Evolutionary conservation across 1,139 yeast species (phyloP), one percentile per base, ranked within the genome.

Genomic region (Candida sanyaensis): DNA sequence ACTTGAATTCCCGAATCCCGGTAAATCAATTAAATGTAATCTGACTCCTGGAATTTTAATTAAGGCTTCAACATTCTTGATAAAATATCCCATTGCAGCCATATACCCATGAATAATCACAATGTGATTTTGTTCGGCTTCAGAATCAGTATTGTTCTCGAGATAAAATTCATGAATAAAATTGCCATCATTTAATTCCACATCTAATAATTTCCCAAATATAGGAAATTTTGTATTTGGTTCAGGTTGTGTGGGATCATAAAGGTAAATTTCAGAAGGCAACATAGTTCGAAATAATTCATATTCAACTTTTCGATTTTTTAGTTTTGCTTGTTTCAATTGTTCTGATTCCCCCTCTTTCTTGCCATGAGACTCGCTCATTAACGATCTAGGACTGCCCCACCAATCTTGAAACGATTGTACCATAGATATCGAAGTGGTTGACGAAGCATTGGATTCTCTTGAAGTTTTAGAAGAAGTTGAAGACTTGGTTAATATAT

Each of bases 1-100:
- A 12, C 75, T 68, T 13, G 77, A 71, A 50, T 74, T 74, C 5
- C 80, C 80, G 55, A 74, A 75, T 6, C 80, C 80, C 2, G 78
- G 76, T 51, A 73, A 54, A 50, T 75, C 80, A 40, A 75, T 63
- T 11, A 68, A 57, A 50, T 71, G 77, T 12, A 71, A 51, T 21
- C 65, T 57, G 7, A 71, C 43, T 0, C 75, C 69, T 1, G 72
- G 66, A 44, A 67, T 66, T 46, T 70, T 67, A 12, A 67, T 60
- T 17, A 74, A 50, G 2, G 54, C 53, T 50, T 73, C 78, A 37
- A 71, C 60, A 49, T 73, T 74, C 53, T 73, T 72, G 44, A 73
- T 60, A 51, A 72, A 74, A 55, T 68, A 74, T 2, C 79, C 80
- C 49, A 69, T 58, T 1, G 79, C 78, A 1, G 80, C 80, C 79